A percentile compares a stretch with the other conserved stretches of the same genome.
Conservation (phyloP, 129 eudicot genomes). For the Glebionis coronaria region DNA sequence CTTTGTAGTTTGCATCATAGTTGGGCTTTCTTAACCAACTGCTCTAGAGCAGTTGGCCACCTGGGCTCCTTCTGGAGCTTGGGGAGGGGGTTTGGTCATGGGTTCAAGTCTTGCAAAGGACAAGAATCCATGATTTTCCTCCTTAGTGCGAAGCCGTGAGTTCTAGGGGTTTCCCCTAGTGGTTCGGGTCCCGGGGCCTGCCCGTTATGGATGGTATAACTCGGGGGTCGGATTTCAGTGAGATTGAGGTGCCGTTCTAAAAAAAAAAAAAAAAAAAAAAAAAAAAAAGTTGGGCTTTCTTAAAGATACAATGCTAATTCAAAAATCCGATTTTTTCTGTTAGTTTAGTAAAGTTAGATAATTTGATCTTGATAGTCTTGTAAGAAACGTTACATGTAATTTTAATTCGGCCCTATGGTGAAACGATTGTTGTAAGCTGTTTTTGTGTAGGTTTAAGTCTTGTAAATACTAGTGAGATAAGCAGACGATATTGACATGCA, state of each 20-base stretch:
- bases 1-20: conserved; percentile 28
- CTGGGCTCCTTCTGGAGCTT: too few relatives aligned
- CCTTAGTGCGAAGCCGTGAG: too few relatives aligned
- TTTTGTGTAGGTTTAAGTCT: conserved; percentile 17
- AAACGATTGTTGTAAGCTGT: neutral
- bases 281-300: conserved; percentile 13
- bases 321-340: neutral
- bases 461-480: conserved; percentile 14
- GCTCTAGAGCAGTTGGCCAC: too few relatives aligned
- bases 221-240: too few relatives aligned
- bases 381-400: conserved; percentile 1
- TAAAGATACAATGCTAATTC: neutral
- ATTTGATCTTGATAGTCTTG: neutral
- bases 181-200: too few relatives aligned
- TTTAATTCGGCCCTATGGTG: neutral
- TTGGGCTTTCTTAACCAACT: conserved; percentile 7
- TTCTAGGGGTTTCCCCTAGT: too few relatives aligned
- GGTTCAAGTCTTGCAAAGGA: too few relatives aligned
- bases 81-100: too few relatives aligned
- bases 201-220: too few relatives aligned
- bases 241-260: too few relatives aligned
- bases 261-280: too few relatives aligned
- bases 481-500: neutral
- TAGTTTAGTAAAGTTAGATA: conserved; percentile 11
- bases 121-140: too few relatives aligned